Base-by-base conservation (phyloP, 2,329 filamentous ascomycete species). In the Eutypella sp. region DNA sequence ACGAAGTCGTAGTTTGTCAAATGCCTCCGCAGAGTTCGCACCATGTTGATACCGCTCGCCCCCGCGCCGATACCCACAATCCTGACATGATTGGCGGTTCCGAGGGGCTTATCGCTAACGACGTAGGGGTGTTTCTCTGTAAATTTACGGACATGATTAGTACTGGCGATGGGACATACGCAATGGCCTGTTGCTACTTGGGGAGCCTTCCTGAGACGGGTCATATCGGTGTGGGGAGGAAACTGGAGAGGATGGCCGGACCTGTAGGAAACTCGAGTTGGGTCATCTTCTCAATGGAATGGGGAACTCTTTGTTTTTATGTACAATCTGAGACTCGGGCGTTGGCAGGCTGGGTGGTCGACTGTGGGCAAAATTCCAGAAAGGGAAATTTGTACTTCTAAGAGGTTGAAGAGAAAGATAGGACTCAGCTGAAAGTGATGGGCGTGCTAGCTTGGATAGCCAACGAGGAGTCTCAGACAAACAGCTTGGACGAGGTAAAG, bases 11-110 rank as follows among this genome's bases (percentile, higher is more conserved):
- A 74, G 54, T 67, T 59, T 46, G 53, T 60, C 27, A 75, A 58
- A 41, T 66, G 65, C 37, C 67, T 61, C 34, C 71, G 67, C 33
- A 76, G 61, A 4, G 72, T 71, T 44, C 70, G 69, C 47, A 65
- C 58, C 63, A 73, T 62, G 48, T 72, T 73, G 52, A 73, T 61
- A 27, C 70, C 69, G 52, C 68, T 71, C 19, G 66, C 67, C 13
- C 71, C 71, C 22, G 70, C 70, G 1, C 71, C 71, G 52, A 74
- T 69, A 34, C 65, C 66, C 47, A 73, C 63, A 51, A 74, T 66
- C 33, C 67, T 69, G 47, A 73, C 57, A 53, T 65, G 67, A 45
- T 65, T 67, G 23, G 63, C 42, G 6, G 64, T 59, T n/a, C 67
- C 67, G 31, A 71, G 58, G 9, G 68, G 67, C 33, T 64, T 52